Evolutionary conservation across 2,329 filamentous ascomycete species (phyloP), one percentile per base, ranked within the genome.

Genomic region (Alternaria sp.): DNA sequence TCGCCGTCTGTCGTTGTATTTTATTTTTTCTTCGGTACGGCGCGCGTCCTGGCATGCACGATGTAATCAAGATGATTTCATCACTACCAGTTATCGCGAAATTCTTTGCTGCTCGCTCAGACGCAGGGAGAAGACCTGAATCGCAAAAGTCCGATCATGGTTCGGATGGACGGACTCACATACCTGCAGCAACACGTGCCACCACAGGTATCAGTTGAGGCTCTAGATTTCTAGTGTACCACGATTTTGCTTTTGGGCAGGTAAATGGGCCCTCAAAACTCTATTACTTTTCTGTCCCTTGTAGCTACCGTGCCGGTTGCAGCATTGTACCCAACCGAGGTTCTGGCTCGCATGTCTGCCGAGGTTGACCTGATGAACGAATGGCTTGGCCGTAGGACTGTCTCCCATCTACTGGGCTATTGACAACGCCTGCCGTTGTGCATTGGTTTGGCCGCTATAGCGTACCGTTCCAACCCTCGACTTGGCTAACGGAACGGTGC

Each of bases 401-500:
- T 48, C 44, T 48, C 31, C 36, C 1, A 26, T 48, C 31, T 7
- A 48, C 44, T 48, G 31, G 31, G 44, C 29, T 34, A 24, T 34
- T 48, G 44, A 48, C 21, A 48, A 48, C 44, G 21, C 31, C 23
- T 17, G 44, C 44, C 31, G 44, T 48, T 48, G 44, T 29, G 36
- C 17, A 17, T 17, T 48, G 44, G 44, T 34, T n/a, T 48, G 21
- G 31, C 29, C 44, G 44, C 33, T 51, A 40, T 51, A 51, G 53
- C 37, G 37, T 56, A 44, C 46, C 53, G 23, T 51, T 21, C 23
- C 23, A 37, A 33, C 21, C 21, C 31, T 39, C 37, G 11, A 50
- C 45, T 56, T 28, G 23, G 49, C 46, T 37, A 51, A 51, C 53
- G 46, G 53, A 56, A 56, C 53, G 46, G 53, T 42, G 53, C 45